Conservation (phyloP, 106 monocot species). For the Iris macrosiphon region DNA sequence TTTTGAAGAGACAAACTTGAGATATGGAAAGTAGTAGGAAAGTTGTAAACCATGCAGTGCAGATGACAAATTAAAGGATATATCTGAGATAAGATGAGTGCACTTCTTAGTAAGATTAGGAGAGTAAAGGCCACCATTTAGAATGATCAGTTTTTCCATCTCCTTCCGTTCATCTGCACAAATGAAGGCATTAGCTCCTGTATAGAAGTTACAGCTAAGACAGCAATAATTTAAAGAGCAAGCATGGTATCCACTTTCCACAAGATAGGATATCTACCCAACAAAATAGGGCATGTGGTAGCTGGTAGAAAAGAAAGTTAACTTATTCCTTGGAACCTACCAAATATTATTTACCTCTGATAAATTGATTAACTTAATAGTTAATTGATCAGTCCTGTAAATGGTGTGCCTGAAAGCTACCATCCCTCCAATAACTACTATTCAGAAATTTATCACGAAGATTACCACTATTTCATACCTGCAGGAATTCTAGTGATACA, state of each 20-base stretch:
- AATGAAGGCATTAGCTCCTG: conserved; percentile 9
- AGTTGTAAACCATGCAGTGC: not conserved
- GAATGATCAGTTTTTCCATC: conserved; percentile 51
- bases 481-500: conserved; percentile 73
- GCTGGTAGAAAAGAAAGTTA: not conserved
- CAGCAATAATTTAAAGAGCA: not conserved
- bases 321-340: not conserved
- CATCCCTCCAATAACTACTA: too few relatives aligned
- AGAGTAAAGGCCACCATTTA: conserved; percentile 92
- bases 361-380: too few relatives aligned
- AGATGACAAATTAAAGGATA: conserved; percentile 55
- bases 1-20: not conserved
- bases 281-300: not conserved
- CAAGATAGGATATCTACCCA: not conserved
- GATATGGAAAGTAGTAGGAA: not conserved
- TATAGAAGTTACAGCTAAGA: not conserved
- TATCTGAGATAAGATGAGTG: conserved; percentile 94
- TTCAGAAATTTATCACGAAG: too few relatives aligned
- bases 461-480: conserved; percentile 47
- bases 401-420: too few relatives aligned
- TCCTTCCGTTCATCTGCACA: conserved; percentile 77
- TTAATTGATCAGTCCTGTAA: too few relatives aligned
- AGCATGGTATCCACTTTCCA: not conserved
- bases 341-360: not conserved
- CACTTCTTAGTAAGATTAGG: conserved; percentile 85